A percentile compares a stretch with the other conserved stretches of the same genome.
Evolutionary conservation across 2,329 filamentous ascomycete species (phyloP).

Genomic region (Chrysoporthe deuterocubensis): DNA sequence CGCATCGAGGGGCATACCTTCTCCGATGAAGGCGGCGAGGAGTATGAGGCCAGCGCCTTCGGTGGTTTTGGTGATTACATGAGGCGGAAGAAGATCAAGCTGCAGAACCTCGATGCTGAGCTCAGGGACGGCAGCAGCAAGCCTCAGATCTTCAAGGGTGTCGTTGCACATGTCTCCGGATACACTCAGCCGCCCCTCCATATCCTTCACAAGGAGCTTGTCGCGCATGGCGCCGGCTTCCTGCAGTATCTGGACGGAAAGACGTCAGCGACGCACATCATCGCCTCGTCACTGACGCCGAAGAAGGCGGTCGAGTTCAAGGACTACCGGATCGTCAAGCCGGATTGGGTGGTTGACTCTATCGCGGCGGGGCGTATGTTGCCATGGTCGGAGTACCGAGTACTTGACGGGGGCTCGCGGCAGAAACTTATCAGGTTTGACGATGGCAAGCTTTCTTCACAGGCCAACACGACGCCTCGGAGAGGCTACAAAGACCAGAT

Average conservation of each 20-base stretch:
- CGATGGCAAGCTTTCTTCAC: conserved; percentile 67
- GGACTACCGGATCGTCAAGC: conserved; percentile 89
- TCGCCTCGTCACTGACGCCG: conserved; percentile 85
- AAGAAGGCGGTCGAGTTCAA: conserved; percentile 92
- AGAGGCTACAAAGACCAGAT: conserved; percentile 81
- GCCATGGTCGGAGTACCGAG: conserved; percentile 83
- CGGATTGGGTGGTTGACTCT: conserved; percentile 92
- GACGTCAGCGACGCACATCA: conserved; percentile 93
- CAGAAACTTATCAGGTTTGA: conserved; percentile 75
- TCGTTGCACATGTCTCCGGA: conserved; percentile 91
- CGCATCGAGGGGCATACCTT: conserved; percentile 72
- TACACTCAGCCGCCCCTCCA: conserved; percentile 92
- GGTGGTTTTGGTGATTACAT: conserved; percentile 93
- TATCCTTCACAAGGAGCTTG: conserved; percentile 79
- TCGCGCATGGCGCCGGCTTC: conserved; percentile 92
- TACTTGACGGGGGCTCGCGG: conserved; percentile 80
- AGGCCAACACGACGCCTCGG: conserved; percentile 61
- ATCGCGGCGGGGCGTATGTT: conserved; percentile 79
- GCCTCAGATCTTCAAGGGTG: conserved; percentile 85
- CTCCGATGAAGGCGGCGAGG: conserved; percentile 81
- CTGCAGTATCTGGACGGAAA: conserved; percentile 95
- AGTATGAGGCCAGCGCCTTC: conserved; percentile 86
- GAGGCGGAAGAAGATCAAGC: conserved; percentile 92
- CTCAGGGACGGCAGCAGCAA: conserved; percentile 74
- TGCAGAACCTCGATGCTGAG: conserved; percentile 90